phyloP scores from a whole-genome alignment of 2,329 filamentous ascomycete species.

The Xylaria polymorpha region DNA sequence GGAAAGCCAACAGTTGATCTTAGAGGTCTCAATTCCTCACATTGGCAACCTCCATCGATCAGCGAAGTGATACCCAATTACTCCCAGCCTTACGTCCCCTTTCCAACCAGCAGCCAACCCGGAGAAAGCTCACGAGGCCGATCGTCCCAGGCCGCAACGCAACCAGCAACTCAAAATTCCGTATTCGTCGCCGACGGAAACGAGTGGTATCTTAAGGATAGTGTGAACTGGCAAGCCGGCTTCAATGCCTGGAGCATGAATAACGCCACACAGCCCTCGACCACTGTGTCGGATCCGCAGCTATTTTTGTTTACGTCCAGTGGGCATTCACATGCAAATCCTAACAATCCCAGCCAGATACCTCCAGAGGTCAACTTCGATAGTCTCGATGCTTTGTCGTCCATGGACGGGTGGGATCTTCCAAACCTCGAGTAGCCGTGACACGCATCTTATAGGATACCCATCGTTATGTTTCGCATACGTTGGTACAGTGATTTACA shows the following conservation, averaged over 20 bases:
- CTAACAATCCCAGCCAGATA: slow-evolving; percentile 37
- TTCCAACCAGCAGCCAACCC: slow-evolving; percentile 37
- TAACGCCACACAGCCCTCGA: slow-evolving; percentile 39
- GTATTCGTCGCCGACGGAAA: slow-evolving; percentile 61
- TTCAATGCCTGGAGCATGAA: slow-evolving; percentile 65
- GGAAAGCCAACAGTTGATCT: slow-evolving; percentile 41
- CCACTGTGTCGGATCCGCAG: slow-evolving; percentile 50
- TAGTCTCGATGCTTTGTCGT: slow-evolving; percentile 44
- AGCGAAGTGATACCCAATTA: slow-evolving; percentile 48
- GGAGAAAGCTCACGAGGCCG: slow-evolving; percentile 38
- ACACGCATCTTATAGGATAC: slow-evolving; percentile 10
- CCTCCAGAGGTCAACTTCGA: slow-evolving; percentile 47
- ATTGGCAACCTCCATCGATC: slow-evolving; percentile 45
- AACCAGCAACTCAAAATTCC: slow-evolving; percentile 49
- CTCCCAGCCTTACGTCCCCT: slow-evolving; percentile 45
- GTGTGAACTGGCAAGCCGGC: slow-evolving; percentile 68
- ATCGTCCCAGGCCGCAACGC: slow-evolving; percentile 37
- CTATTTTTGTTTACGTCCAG: slow-evolving; percentile 49
- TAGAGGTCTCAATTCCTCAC: slow-evolving; percentile 37
- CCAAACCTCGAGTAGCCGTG: slow-evolving; percentile 43
- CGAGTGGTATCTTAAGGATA: slow-evolving; percentile 69
- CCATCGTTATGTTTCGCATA: slow-evolving; percentile 6
- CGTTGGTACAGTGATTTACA: not conserved
- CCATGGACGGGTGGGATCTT: slow-evolving; percentile 49
- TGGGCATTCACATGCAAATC: slow-evolving; percentile 27